phyloP scores from a whole-genome alignment of 306 rosid species.

The Prunus mira region DNA sequence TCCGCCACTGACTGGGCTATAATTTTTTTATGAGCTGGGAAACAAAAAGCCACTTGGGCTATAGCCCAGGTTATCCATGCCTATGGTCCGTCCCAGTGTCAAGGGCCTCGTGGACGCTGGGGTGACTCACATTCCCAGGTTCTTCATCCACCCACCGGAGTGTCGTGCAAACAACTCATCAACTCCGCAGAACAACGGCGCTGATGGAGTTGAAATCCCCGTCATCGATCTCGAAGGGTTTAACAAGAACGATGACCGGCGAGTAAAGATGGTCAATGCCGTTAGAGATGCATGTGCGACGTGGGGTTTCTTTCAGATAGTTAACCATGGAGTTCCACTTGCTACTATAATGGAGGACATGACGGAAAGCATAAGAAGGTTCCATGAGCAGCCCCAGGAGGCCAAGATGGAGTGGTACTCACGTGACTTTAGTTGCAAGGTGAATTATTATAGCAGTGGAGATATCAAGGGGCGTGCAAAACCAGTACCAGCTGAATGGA shows the following conservation, averaged over 20 bases:
- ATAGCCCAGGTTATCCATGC: too few species aligned
- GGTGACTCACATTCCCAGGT: slow-evolving; percentile 36
- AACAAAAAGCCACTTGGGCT: too few species aligned
- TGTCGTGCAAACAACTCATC: slow-evolving; percentile 3
- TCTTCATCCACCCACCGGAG: slow-evolving; percentile 58
- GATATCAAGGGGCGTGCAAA: slow-evolving; percentile 29
- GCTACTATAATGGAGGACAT: slow-evolving; percentile 21
- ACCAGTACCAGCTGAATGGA: slow-evolving; percentile 13
- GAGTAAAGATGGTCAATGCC: slow-evolving; percentile 20
- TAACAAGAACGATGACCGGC: slow-evolving; percentile 24
- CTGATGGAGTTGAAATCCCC: not conserved
- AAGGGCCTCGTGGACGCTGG: slow-evolving; percentile 59
- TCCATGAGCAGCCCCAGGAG: slow-evolving; percentile 50
- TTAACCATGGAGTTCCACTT: slow-evolving; percentile 50
- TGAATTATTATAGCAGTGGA: slow-evolving; percentile 38
- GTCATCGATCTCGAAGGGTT: slow-evolving; percentile 50
- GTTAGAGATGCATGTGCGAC: slow-evolving; percentile 43
- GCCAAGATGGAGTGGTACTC: slow-evolving; percentile 37
- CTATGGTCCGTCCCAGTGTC: slow-evolving; percentile 26
- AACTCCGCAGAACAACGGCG: not conserved
- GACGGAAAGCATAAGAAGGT: slow-evolving; percentile 20
- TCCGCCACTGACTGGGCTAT: too few species aligned
- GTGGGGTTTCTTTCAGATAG: slow-evolving; percentile 51
- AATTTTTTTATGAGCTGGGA: too few species aligned
- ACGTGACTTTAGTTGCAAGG: slow-evolving; percentile 13